Evolutionary conservation across 495 filamentous ascomycete species (phyloP), one percentile per base, ranked within the genome.

Genomic region (Xylaria longipes): DNA sequence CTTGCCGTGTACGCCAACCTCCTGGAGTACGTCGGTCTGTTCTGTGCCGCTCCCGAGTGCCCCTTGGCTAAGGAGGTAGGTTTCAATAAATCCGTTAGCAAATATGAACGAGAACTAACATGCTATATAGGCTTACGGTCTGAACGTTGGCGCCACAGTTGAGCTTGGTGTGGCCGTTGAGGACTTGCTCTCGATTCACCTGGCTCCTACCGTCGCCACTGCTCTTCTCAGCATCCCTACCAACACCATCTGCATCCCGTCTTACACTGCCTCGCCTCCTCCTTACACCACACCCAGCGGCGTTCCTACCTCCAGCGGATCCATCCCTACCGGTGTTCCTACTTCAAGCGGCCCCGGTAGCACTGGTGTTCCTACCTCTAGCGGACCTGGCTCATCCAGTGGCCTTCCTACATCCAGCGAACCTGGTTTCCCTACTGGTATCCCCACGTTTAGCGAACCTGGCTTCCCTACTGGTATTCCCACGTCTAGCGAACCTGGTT

Each of bases 1-100:
- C 74, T 83, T 29, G 80, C 81, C 37, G 79, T 83, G 62, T 81
- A 78, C 68, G 80, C 78, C 65, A 81, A 84, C 67, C 73, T 84
- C 7, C 74, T 83, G 50, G 80, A 83, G 69, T 84, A 82, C 60
- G 75, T 79, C 41, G 82, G 80, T 71, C 79, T 80, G 45, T 76
- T 84, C 70, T 79, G 77, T 58, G 73, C 70, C 17, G 74, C 75
- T n/a, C 73, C 75, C 2, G 22, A 66, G 20, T 79, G 77, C 69
- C 77, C 77, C 57, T 72, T 79, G 14, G 72, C 74, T 27, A 76
- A 74, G 62, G 80, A 82, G 71, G 76, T 73, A 65, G 37, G 68
- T 63, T 25, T 35, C 5, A 5, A 25, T 25, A 56, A 54, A 41
- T 25, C 17, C 9, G 6, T 3, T 3, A 7, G n/a, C 15, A 45